Evolutionary conservation across 306 rosid genomes (phyloP), one percentile per base, ranked within the genome.

Genomic region (Casuarina equisetifolia): DNA sequence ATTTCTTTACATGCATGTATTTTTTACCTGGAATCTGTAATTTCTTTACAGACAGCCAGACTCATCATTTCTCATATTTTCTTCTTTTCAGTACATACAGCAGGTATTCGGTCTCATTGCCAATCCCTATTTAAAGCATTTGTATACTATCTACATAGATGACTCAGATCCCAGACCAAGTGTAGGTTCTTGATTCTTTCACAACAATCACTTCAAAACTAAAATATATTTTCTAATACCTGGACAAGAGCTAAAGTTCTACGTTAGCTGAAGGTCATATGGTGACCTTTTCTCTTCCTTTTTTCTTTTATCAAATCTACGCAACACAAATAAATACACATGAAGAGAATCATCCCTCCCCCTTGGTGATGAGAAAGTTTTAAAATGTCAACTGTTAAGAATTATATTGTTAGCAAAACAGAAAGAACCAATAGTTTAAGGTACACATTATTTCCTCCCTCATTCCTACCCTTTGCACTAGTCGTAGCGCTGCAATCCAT

Each of bases 401-500:
- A 53, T 46, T 69, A 10, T 70, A 35, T 42, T 51, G 12, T 52
- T 17, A 32, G 20, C 52, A 81, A 13, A 64, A 49, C 5, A 67
- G 16, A 45, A 74, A 10, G 43, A 39, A 39, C 10, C 51, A 9
- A 63, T 38, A 1, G n/a, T 53, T 25, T 42, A 35, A 73, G 45
- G 25, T 53, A 42, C 35, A 62, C 69, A 36, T 13, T 62, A 62
- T 9, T 62, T 62, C 44, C 40, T 62, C 13, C 12, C 45, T 48
- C 74, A 78, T 74, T 84, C 89, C 76, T 87, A 94, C 97, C 97
- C 97, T 92, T 83, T 90, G 98, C 80, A 94, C 88, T 67, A 92
- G 91, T 53, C 97, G 95, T 40, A 94, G 84, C 39, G 96, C 95
- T 81, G 98, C 86, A 82, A 88, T 76, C 98, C 98, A 94, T 81